Conservation (phyloP, 129 eudicot species). For the Sambucus nigra region DNA sequence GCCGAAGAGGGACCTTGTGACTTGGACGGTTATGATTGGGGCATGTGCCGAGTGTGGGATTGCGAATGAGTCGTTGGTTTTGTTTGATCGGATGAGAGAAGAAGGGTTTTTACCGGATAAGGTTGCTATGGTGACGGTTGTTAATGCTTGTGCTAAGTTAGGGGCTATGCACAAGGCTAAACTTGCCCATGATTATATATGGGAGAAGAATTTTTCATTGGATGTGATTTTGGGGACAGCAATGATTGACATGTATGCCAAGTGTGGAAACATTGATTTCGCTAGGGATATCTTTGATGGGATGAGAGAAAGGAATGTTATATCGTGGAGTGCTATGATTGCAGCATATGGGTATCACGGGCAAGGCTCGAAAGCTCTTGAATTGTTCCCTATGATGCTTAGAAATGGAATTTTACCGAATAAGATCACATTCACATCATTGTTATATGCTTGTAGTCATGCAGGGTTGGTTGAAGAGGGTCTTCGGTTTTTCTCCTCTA, state of each 20-base stretch:
- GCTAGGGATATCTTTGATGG: slow-evolving; percentile 48
- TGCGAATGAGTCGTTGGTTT: slow-evolving; percentile 42
- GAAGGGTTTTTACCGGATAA: slow-evolving; percentile 39
- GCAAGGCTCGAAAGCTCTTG: slow-evolving; percentile 50
- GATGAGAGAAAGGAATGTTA: slow-evolving; percentile 45
- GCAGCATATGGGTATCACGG: slow-evolving; percentile 66
- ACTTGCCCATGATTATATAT: slow-evolving; percentile 30
- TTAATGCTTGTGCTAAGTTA: slow-evolving; percentile 54
- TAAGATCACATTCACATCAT: slow-evolving; percentile 36
- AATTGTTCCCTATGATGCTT: slow-evolving; percentile 41
- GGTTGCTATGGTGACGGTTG: slow-evolving; percentile 47
- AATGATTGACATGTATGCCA: slow-evolving; percentile 57
- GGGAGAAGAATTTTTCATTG: slow-evolving; percentile 13
- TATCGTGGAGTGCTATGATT: slow-evolving; percentile 69
- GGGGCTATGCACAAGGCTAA: slow-evolving; percentile 54
- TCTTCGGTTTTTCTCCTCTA: slow-evolving; percentile 33
- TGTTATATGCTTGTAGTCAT: slow-evolving; percentile 63
- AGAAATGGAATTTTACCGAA: slow-evolving; percentile 33
- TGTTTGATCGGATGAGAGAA: slow-evolving; percentile 52
- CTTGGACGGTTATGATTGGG: slow-evolving; percentile 70
- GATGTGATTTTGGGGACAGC: slow-evolving; percentile 55
- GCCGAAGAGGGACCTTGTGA: slow-evolving; percentile 44
- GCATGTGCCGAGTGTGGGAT: slow-evolving; percentile 43
- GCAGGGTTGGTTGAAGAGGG: slow-evolving; percentile 61
- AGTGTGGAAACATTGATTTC: slow-evolving; percentile 47